phyloP scores from a whole-genome alignment of 2,329 filamentous ascomycete species.

The Penicillium hordei region DNA sequence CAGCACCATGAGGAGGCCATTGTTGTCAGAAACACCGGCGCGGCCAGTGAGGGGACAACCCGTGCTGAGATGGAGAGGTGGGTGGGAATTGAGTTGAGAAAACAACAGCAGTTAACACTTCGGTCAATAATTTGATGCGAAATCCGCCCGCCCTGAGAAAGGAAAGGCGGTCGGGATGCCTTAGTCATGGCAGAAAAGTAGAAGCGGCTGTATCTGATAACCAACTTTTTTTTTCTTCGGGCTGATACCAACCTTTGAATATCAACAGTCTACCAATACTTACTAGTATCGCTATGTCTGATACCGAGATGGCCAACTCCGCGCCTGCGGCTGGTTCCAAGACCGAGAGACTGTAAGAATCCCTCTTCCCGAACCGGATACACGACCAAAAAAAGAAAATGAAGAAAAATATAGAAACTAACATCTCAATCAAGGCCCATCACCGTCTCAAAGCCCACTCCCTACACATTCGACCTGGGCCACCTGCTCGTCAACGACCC shows the following conservation, averaged over 20 bases:
- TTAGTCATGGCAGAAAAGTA: conserved; percentile 24
- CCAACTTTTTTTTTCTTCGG: conserved; percentile 32
- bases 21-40: conserved; percentile 35
- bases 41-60: conserved; percentile 33
- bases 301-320: conserved; percentile 28
- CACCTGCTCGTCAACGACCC: conserved; percentile 83
- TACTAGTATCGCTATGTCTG: conserved; percentile 27
- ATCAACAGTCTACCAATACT: conserved; percentile 6
- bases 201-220: conserved; percentile 33
- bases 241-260: conserved; percentile 14
- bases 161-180: conserved; percentile 24
- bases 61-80: conserved; percentile 22
- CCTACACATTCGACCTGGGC: conserved; percentile 89
- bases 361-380: not conserved
- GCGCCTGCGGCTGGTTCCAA: conserved; percentile 27
- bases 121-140: conserved; percentile 26
- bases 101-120: conserved; percentile 12
- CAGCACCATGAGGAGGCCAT: conserved; percentile 62
- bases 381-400: not conserved
- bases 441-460: conserved; percentile 76
- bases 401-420: conserved; percentile 18
- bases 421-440: conserved; percentile 48
- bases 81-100: conserved; percentile 16
- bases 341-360: conserved; percentile 43
- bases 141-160: conserved; percentile 23